A percentile compares a stretch with the other conserved stretches of the same genome.
Evolutionary conservation across 805 yeast genomes (phyloP).

Genomic region (Starmerella bombi): DNA sequence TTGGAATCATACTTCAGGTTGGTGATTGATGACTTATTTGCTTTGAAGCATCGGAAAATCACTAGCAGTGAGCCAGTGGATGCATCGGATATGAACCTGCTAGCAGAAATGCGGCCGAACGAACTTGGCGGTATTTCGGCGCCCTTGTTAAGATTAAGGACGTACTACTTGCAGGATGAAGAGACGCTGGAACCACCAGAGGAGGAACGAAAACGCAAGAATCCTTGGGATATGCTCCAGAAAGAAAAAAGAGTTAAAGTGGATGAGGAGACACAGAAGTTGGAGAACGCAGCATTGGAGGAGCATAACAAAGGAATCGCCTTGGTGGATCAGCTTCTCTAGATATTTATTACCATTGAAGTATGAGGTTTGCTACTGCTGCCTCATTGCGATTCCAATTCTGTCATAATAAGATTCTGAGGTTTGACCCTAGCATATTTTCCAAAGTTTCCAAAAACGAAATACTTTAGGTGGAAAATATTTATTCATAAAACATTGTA

Average conservation of each 20-base stretch:
- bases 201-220: background rate
- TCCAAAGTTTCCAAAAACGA: too few species aligned
- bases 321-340: constrained; percentile 8
- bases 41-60: constrained; percentile 18
- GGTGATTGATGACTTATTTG: constrained; percentile 52
- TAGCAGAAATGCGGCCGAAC: constrained; percentile 26
- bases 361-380: too few species aligned
- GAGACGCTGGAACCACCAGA: constrained; percentile 15
- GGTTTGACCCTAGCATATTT: too few species aligned
- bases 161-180: constrained; percentile 28
- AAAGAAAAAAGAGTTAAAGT: background rate
- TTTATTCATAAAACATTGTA: too few species aligned
- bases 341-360: too few species aligned
- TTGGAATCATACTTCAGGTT: constrained; percentile 61
- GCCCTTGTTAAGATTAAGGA: constrained; percentile 27
- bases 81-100: constrained; percentile 27
- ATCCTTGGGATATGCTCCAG: background rate
- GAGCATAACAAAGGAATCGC: constrained; percentile 12
- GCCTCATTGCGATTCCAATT: too few species aligned
- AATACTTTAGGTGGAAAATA: too few species aligned
- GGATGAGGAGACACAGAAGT: background rate
- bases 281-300: background rate
- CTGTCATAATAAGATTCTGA: too few species aligned
- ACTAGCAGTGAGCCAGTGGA: constrained; percentile 27
- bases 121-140: constrained; percentile 27